phyloP scores from a whole-genome alignment of 805 yeast genomes.

The Zygosaccharomyces kombuchaensis region DNA sequence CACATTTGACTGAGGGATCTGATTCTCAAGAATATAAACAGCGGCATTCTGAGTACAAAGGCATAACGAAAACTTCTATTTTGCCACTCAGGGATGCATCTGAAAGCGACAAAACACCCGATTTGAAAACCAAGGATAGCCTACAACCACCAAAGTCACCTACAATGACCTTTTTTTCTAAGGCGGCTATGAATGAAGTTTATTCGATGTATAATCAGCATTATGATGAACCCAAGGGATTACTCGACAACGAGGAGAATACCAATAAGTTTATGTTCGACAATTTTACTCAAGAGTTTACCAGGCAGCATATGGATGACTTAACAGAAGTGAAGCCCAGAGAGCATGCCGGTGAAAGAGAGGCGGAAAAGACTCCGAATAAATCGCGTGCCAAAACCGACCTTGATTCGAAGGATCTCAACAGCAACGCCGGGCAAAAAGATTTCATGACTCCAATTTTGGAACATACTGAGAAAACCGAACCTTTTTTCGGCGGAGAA shows the following conservation, averaged over 20 bases:
- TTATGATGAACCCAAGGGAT: constrained; percentile 18
- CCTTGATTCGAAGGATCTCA: background rate
- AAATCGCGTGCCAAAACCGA: constrained; percentile 1
- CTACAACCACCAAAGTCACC: constrained; percentile 52
- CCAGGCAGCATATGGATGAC: constrained; percentile 33
- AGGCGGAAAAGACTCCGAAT: constrained; percentile 5
- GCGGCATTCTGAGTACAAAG: constrained; percentile 8
- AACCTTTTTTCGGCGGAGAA: background rate
- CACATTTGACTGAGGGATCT: background rate
- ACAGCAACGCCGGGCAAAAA: constrained; percentile 9
- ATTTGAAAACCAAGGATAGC: constrained; percentile 3
- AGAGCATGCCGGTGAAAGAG: background rate
- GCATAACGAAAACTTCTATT: constrained; percentile 36
- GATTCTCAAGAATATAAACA: background rate
- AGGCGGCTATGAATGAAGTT: constrained; percentile 70
- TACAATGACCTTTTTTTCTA: constrained; percentile 72
- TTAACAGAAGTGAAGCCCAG: constrained; percentile 34
- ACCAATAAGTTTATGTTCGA: constrained; percentile 28
- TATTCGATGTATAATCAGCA: constrained; percentile 65
- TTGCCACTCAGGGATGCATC: constrained; percentile 43
- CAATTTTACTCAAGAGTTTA: constrained; percentile 38
- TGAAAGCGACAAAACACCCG: constrained; percentile 3
- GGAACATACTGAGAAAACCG: constrained; percentile 23
- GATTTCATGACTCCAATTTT: constrained; percentile 31
- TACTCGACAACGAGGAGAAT: constrained; percentile 25